These are phyloP conservation scores for Oryza australiensis DNA, from an alignment of 176 grass and related monocot genomes.

Conservation along the genomic window DNA sequence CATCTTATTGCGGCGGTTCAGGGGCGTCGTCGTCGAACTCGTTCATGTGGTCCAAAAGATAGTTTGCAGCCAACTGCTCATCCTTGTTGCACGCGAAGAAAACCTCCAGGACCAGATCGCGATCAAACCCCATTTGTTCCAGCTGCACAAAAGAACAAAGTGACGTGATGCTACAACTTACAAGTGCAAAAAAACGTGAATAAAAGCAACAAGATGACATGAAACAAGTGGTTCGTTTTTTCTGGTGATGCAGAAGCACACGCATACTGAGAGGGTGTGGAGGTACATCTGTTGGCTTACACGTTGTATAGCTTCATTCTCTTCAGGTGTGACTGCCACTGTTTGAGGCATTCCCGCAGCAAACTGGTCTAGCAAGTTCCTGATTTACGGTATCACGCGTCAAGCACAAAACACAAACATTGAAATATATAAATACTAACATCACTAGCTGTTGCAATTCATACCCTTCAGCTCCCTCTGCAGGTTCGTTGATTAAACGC, in stretches of 20 bases:
- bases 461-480: conserved; percentile 55
- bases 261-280: not conserved
- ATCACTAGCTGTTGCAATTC: not conserved
- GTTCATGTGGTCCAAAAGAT: conserved; percentile 59
- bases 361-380: conserved; percentile 56
- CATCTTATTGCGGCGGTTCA: conserved; percentile 28
- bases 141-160: conserved; percentile 32
- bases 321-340: conserved; percentile 56
- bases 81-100: conserved; percentile 60
- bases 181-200: not conserved
- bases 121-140: conserved; percentile 59
- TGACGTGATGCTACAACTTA: not conserved
- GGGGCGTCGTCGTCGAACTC: conserved; percentile 51
- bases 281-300: conserved; percentile 34
- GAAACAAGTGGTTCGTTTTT: too few relatives aligned
- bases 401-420: conserved; percentile 6
- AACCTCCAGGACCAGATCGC: conserved; percentile 52
- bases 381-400: conserved; percentile 10
- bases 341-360: conserved; percentile 55
- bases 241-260: not conserved
- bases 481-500: conserved; percentile 59
- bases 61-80: conserved; percentile 57
- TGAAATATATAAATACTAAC: not conserved
- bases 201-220: not conserved
- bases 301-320: conserved; percentile 59